A percentile compares a stretch with the other conserved stretches of the same genome.
Conservation (phyloP, 768 basidiomycete genomes). For the Gelatoporia subvermispora region DNA sequence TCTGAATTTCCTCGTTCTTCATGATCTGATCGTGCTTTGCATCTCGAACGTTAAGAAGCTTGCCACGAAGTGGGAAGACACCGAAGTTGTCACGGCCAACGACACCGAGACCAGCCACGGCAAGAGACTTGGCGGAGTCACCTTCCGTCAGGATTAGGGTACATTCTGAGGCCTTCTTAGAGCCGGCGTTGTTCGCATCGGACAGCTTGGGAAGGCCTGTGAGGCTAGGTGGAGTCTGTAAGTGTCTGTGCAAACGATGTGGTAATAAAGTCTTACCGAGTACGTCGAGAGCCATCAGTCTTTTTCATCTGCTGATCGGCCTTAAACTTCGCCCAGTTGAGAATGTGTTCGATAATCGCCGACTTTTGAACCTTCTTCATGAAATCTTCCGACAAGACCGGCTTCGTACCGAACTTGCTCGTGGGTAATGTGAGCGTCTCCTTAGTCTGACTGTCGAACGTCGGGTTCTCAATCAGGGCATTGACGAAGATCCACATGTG, state of each 20-base stretch:
- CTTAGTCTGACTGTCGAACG: conserved; percentile 99
- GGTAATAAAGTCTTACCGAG: conserved; percentile 46
- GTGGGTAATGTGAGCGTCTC: conserved; percentile 85
- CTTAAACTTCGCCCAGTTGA: conserved; percentile 97
- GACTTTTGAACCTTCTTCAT: conserved; percentile 95
- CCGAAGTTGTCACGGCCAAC: conserved; percentile 97
- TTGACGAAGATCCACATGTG: conserved; percentile 99
- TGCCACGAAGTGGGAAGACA: conserved; percentile 96
- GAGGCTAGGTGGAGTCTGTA: conserved; percentile 45
- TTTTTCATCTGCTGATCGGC: conserved; percentile 95
- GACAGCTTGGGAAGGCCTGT: conserved; percentile 89
- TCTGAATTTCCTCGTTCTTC: conserved; percentile 97
- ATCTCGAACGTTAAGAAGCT: conserved; percentile 95
- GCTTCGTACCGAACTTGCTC: conserved; percentile 89
- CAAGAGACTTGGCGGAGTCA: conserved; percentile 96
- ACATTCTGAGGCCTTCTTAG: conserved; percentile 71
- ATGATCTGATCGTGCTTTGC: conserved; percentile 93
- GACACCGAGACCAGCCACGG: conserved; percentile 89
- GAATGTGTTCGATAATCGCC: conserved; percentile 82
- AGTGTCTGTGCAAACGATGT: neutral
- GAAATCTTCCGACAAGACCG: conserved; percentile 82
- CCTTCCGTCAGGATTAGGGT: conserved; percentile 98
- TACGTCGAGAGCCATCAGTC: conserved; percentile 80
- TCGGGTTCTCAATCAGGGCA: conserved; percentile 92
- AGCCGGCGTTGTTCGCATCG: conserved; percentile 97